A percentile compares a stretch with the other conserved stretches of the same genome.
Conservation (phyloP, 768 basidiomycete species). For the Collybia sordida region DNA sequence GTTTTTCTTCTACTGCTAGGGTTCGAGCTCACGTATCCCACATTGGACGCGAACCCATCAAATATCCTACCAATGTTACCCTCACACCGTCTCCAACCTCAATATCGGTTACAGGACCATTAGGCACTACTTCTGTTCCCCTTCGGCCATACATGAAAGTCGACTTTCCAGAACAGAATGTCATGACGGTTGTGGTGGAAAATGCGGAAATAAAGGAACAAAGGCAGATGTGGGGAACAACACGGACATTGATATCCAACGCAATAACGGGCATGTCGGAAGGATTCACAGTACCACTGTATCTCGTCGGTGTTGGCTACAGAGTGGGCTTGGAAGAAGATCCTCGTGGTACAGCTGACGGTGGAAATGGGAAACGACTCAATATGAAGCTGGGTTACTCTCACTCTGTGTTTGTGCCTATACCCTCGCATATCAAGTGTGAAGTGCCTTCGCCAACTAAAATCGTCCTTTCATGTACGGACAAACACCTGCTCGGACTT, state of each 20-base stretch:
- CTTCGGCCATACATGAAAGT: slow-evolving; percentile 48
- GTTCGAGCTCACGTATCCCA: slow-evolving; percentile 61
- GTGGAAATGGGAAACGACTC: slow-evolving; percentile 64
- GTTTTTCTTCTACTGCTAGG: slow-evolving; percentile 51
- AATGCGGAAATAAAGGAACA: slow-evolving; percentile 73
- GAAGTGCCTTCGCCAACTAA: slow-evolving; percentile 83
- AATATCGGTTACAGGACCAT: slow-evolving; percentile 43
- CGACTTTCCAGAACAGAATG: slow-evolving; percentile 35
- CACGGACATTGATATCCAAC: slow-evolving; percentile 85
- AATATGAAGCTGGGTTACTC: slow-evolving; percentile 94
- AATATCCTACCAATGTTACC: slow-evolving; percentile 40
- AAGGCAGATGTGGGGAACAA: slow-evolving; percentile 94
- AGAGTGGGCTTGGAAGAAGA: slow-evolving; percentile 84
- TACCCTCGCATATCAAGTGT: slow-evolving; percentile 80
- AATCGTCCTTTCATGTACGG: slow-evolving; percentile 77
- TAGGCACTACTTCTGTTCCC: slow-evolving; percentile 46
- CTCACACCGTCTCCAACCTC: slow-evolving; percentile 38
- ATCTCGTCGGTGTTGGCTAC: slow-evolving; percentile 95
- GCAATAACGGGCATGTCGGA: slow-evolving; percentile 88
- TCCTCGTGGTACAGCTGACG: slow-evolving; percentile 58
- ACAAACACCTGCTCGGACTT: slow-evolving; percentile 85
- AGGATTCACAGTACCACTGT: slow-evolving; percentile 81
- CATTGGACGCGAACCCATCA: slow-evolving; percentile 61
- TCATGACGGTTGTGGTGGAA: slow-evolving; percentile 54
- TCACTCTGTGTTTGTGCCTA: slow-evolving; percentile 79